Evolutionary conservation across 805 yeast genomes (phyloP).

Genomic region (Suhomyces xylopsoci): DNA sequence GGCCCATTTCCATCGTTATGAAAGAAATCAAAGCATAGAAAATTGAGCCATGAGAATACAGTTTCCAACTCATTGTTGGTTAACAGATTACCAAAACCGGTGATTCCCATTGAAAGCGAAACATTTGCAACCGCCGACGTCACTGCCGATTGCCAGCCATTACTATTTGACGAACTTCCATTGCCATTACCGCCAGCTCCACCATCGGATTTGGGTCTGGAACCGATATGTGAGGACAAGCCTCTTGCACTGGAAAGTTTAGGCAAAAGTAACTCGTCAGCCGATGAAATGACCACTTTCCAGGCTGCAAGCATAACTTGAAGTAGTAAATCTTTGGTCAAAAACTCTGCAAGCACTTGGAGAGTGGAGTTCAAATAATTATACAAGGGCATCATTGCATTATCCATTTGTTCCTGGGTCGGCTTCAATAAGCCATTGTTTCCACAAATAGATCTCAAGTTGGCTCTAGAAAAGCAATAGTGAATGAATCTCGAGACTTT

Average conservation of each 20-base stretch:
- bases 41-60: constrained; percentile 66
- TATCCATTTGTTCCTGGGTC: constrained; percentile 49
- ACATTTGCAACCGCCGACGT: constrained; percentile 51
- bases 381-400: constrained; percentile 69
- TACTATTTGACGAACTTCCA: neutral
- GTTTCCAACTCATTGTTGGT: constrained; percentile 62
- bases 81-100: constrained; percentile 55
- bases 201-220: constrained; percentile 7
- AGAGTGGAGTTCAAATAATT: constrained; percentile 71
- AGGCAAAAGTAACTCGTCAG: constrained; percentile 75
- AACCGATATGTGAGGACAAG: constrained; percentile 20
- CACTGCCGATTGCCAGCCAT: constrained; percentile 44
- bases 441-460: constrained; percentile 57
- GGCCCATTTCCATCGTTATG: constrained; percentile 83
- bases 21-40: constrained; percentile 69
- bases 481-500: constrained; percentile 66
- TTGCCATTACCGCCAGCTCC: constrained; percentile 9
- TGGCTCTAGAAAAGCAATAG: constrained; percentile 53
- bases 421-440: constrained; percentile 43
- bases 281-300: constrained; percentile 65
- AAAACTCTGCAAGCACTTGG: constrained; percentile 55
- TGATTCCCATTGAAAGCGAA: constrained; percentile 37
- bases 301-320: constrained; percentile 78
- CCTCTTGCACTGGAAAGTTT: constrained; percentile 50
- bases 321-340: constrained; percentile 53